Evolutionary conservation across 1,284 basidiomycete genomes (phyloP).

Genomic region (Mycena citricolor): DNA sequence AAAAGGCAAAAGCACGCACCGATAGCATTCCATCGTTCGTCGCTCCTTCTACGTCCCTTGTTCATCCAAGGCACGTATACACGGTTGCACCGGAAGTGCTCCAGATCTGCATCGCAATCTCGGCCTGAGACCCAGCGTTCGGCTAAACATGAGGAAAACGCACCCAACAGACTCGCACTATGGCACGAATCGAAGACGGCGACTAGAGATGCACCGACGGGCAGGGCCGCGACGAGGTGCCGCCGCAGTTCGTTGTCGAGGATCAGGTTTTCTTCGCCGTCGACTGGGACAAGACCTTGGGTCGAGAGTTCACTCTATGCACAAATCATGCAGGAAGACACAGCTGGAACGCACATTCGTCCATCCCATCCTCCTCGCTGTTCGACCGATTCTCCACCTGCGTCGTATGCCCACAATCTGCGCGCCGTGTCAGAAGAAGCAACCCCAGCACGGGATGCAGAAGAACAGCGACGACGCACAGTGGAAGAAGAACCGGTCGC

Average conservation of each 20-base stretch:
- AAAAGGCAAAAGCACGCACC: conserved; percentile 25
- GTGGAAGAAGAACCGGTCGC: conserved; percentile 41
- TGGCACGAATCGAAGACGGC: conserved; percentile 52
- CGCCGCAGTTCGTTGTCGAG: conserved; percentile 42
- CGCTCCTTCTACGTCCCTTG: conserved; percentile 39
- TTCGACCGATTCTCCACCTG: conserved; percentile 31
- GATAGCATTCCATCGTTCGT: conserved; percentile 33
- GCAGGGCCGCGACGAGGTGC: conserved; percentile 40
- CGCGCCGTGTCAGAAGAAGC: no score
- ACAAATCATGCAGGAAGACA: neutral
- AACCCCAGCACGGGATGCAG: neutral
- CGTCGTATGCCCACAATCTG: conserved; percentile 38
- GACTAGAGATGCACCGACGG: conserved; percentile 41
- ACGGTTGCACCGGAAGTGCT: conserved; percentile 45
- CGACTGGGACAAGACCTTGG: conserved; percentile 24
- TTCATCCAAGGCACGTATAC: conserved; percentile 48
- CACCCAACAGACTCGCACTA: conserved; percentile 45
- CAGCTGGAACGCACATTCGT: conserved; percentile 36
- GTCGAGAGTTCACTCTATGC: neutral
- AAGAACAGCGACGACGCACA: conserved; percentile 23
- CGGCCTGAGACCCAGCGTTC: neutral
- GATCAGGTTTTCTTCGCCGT: conserved; percentile 25
- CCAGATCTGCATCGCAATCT: conserved; percentile 41
- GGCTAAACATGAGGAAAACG: conserved; percentile 1
- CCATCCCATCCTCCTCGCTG: conserved; percentile 35